Percentiles rank a stretch among this genome's conserved stretches.
Conservation (phyloP, 2,329 filamentous ascomycete genomes). For the Pseudohalonectria lignicola region DNA sequence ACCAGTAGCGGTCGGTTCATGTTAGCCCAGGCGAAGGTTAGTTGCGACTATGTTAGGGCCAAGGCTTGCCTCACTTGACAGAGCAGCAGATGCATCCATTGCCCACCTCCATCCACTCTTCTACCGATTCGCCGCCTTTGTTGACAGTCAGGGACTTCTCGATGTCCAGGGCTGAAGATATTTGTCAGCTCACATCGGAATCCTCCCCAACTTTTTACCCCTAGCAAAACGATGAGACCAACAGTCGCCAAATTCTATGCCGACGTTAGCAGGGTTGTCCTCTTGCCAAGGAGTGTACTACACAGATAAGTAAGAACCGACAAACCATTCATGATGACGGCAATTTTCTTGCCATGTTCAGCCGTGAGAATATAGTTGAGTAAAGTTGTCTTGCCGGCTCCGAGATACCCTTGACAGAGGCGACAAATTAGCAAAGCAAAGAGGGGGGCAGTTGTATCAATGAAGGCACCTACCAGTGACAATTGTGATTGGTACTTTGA, state of each 20-base stretch:
- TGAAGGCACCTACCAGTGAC: conserved; percentile 55
- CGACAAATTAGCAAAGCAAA: too few species aligned
- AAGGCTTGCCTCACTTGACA: conserved; percentile 58
- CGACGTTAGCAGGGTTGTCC: conserved; percentile 6
- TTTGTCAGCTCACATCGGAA: conserved; percentile 7
- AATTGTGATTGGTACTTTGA: conserved; percentile 75
- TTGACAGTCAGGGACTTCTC: conserved; percentile 92
- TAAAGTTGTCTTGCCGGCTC: conserved; percentile 89
- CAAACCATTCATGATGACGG: conserved; percentile 85
- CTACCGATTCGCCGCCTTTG: conserved; percentile 68
- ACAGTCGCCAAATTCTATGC: conserved; percentile 55
- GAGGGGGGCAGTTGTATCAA: conserved; percentile 2
- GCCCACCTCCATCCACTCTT: conserved; percentile 91
- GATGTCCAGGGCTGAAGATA: conserved; percentile 67
- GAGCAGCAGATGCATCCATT: conserved; percentile 98
- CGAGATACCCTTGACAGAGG: conserved; percentile 85
- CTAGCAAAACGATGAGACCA: conserved; percentile 6
- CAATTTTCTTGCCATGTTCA: conserved; percentile 94
- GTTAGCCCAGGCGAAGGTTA: conserved; percentile 1
- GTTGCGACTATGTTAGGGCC: too few species aligned
- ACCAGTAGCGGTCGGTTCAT: too few species aligned
- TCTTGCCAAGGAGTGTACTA: background rate
- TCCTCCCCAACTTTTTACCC: too few species aligned
- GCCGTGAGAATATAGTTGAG: conserved; percentile 94
- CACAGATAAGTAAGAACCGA: background rate